Evolutionary conservation across 495 filamentous ascomycete species (phyloP).

Genomic region (Bathelium albidoporum): DNA sequence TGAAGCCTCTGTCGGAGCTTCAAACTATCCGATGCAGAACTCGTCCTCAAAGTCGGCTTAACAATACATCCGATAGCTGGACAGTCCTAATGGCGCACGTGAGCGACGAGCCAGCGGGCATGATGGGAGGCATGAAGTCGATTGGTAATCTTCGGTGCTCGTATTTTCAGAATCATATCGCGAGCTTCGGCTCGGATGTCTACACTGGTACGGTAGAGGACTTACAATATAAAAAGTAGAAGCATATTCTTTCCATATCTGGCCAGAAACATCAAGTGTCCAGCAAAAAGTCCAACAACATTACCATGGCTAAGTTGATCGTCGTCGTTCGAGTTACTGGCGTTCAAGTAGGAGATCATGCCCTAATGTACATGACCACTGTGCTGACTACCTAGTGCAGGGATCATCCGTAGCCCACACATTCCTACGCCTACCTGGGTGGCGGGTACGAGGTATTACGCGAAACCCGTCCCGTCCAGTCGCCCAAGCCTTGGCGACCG

Average conservation of each 20-base stretch:
- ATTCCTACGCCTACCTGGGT: conserved; percentile 22
- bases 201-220: neutral
- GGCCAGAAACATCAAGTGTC: neutral
- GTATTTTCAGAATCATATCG: neutral
- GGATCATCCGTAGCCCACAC: conserved; percentile 21
- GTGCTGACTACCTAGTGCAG: conserved; percentile 9
- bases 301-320: conserved; percentile 28
- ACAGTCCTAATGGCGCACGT: neutral
- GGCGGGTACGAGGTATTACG: conserved; percentile 25
- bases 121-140: neutral
- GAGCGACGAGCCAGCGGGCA: neutral
- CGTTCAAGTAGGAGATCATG: conserved; percentile 26
- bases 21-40: conserved; percentile 2
- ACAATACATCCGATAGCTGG: conserved; percentile 1
- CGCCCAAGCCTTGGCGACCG: conserved; percentile 28
- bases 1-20: conserved; percentile 6
- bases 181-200: neutral
- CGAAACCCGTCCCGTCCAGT: conserved; percentile 27
- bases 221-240: neutral
- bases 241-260: conserved; percentile 3
- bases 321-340: conserved; percentile 42
- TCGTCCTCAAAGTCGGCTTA: neutral
- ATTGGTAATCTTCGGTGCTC: conserved; percentile 2
- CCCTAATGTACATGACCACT: neutral
- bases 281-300: neutral